Evolutionary conservation across 2,329 filamentous ascomycete species (phyloP).

Genomic region (Neofusicoccum laricinum): DNA sequence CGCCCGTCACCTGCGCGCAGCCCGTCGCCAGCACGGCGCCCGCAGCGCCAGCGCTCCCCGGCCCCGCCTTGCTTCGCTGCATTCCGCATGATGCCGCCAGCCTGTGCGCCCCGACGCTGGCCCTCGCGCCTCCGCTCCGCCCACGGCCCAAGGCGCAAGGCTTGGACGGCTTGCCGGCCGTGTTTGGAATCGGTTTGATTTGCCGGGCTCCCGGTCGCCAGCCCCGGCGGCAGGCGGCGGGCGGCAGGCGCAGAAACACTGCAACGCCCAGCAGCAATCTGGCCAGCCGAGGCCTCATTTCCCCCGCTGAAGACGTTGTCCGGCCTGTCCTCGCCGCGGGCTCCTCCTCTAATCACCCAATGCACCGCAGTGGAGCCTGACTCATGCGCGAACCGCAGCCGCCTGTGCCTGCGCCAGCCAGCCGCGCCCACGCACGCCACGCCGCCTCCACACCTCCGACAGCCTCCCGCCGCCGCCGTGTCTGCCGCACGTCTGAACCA

Average conservation of each 20-base stretch:
- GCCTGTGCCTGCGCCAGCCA: neutral
- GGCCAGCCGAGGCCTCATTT: slow-evolving; percentile 8
- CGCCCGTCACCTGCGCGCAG: neutral
- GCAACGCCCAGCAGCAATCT: neutral
- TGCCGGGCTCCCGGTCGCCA: neutral
- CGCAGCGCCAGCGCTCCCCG: neutral
- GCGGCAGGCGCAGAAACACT: neutral
- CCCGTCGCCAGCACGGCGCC: neutral
- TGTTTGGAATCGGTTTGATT: slow-evolving; percentile 5
- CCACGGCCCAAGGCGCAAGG: neutral
- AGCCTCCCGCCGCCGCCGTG: neutral
- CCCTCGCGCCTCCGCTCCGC: neutral
- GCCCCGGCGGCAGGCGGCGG: too few species aligned
- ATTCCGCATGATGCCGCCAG: slow-evolving; percentile 6
- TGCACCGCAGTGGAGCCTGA: slow-evolving; percentile 2
- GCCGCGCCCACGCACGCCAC: neutral
- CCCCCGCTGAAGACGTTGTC: neutral
- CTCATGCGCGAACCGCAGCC: neutral
- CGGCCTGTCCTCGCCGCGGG: neutral
- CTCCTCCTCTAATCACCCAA: neutral
- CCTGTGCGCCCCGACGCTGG: too few species aligned
- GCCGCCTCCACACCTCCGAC: neutral
- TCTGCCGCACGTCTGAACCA: neutral
- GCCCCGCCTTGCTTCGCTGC: slow-evolving; percentile 6
- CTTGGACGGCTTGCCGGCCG: neutral